phyloP scores from a whole-genome alignment of 441 rosid species.

The Erodium moschatum region DNA sequence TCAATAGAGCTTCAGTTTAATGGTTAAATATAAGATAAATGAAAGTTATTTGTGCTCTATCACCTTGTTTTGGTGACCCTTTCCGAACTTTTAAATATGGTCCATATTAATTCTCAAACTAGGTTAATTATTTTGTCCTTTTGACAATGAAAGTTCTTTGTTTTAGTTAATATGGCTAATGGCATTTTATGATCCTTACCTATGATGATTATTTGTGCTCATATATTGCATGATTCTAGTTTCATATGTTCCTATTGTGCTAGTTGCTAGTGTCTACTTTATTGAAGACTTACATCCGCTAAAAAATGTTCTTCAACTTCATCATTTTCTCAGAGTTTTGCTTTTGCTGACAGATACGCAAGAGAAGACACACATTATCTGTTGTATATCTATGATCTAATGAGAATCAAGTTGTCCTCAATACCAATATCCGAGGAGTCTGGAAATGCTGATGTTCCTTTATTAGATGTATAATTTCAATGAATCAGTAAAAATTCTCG shows the following conservation, averaged over 20 bases:
- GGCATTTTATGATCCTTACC: too few species aligned
- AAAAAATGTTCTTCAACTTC: slow-evolving; percentile 2
- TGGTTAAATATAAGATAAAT: too few species aligned
- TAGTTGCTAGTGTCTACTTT: not conserved
- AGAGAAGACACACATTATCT: slow-evolving; percentile 95
- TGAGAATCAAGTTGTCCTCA: slow-evolving; percentile 43
- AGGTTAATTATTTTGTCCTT: too few species aligned
- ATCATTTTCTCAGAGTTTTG: slow-evolving; percentile 14
- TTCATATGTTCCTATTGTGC: not conserved
- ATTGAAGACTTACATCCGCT: not conserved
- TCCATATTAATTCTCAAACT: too few species aligned
- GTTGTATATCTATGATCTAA: slow-evolving; percentile 61
- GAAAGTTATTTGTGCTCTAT: too few species aligned
- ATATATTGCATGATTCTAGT: not conserved
- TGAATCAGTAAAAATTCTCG: not conserved
- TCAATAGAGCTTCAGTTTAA: too few species aligned
- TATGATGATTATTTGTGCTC: not conserved
- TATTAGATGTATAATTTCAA: slow-evolving; percentile 51
- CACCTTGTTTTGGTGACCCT: too few species aligned
- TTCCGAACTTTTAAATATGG: too few species aligned
- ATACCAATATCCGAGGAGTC: slow-evolving; percentile 35
- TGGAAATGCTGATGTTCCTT: slow-evolving; percentile 45
- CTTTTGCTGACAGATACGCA: slow-evolving; percentile 59
- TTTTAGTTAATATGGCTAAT: too few species aligned
- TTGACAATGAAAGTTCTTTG: too few species aligned